These are phyloP conservation scores for Fusarium aywerte DNA, from an alignment of 2,329 filamentous ascomycete species.

Conservation along the genomic window DNA sequence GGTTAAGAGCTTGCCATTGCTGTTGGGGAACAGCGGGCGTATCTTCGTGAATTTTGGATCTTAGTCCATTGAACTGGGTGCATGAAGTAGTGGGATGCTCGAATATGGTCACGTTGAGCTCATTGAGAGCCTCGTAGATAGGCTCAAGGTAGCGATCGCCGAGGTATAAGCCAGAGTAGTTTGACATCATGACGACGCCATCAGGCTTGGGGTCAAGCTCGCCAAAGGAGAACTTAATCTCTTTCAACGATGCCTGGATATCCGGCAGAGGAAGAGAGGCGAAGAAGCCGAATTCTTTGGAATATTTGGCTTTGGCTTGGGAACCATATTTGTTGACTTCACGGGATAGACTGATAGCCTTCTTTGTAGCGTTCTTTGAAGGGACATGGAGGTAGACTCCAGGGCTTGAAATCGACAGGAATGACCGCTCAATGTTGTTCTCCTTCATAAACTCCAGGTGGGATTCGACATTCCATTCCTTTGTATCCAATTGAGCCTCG, in stretches of 20 bases:
- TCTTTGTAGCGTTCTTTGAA: background rate
- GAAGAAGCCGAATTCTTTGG: slow-evolving; percentile 16
- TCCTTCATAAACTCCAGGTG: slow-evolving; percentile 21
- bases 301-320: slow-evolving; percentile 9
- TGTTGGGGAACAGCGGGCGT: background rate
- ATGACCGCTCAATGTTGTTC: slow-evolving; percentile 8
- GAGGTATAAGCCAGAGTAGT: slow-evolving; percentile 19
- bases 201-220: slow-evolving; percentile 8
- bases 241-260: slow-evolving; percentile 10
- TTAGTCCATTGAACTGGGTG: slow-evolving; percentile 11
- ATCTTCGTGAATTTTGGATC: slow-evolving; percentile 1
- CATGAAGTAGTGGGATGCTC: slow-evolving; percentile 22
- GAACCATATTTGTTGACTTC: slow-evolving; percentile 12
- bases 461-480: slow-evolving; percentile 16
- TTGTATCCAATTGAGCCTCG: accelerated
- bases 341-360: background rate
- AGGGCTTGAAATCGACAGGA: slow-evolving; percentile 12
- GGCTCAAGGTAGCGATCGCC: slow-evolving; percentile 16
- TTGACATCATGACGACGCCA: slow-evolving; percentile 22
- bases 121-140: background rate
- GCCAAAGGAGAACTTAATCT: background rate
- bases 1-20: slow-evolving; percentile 23
- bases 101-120: slow-evolving; percentile 20
- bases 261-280: slow-evolving; percentile 8
- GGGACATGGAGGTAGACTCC: slow-evolving; percentile 21